A percentile compares a stretch with the other conserved stretches of the same genome.
Conservation (phyloP, 495 filamentous ascomycete species). For the Polyplosphaeria fusca region DNA sequence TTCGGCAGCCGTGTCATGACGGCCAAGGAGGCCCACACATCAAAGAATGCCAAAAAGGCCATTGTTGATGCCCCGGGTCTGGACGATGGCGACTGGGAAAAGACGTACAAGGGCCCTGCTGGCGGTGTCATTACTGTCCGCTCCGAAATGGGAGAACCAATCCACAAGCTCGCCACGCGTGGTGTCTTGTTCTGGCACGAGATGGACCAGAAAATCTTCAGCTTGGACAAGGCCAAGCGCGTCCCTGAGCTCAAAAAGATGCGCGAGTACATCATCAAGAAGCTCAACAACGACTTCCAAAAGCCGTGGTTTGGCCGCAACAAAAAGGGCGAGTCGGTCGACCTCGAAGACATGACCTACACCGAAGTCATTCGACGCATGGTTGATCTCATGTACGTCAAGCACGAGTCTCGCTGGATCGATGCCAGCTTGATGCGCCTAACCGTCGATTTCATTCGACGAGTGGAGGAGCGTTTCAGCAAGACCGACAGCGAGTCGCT, state of each 20-base stretch:
- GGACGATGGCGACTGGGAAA: conserved; percentile 88
- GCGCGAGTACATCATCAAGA: conserved; percentile 92
- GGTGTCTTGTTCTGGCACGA: conserved; percentile 96
- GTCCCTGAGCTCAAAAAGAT: conserved; percentile 88
- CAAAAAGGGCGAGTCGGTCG: conserved; percentile 74
- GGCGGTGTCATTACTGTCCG: conserved; percentile 96
- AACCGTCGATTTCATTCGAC: conserved; percentile 91
- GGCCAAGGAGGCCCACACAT: conserved; percentile 92
- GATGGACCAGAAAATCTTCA: conserved; percentile 97
- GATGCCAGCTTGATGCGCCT: conserved; percentile 76
- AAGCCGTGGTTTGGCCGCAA: conserved; percentile 99
- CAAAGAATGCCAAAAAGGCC: conserved; percentile 87
- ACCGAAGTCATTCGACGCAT: conserved; percentile 86
- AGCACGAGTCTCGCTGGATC: conserved; percentile 91
- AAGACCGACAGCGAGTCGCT: conserved; percentile 65
- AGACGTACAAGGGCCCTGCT: conserved; percentile 88
- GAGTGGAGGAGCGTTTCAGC: conserved; percentile 88
- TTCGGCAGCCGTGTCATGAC: conserved; percentile 94
- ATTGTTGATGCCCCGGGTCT: conserved; percentile 88
- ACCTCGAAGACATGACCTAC: conserved; percentile 98
- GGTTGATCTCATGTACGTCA: conserved; percentile 95
- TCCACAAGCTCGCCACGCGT: conserved; percentile 94
- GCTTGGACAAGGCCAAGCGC: conserved; percentile 89
- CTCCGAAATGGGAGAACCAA: conserved; percentile 98
- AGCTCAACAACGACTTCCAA: conserved; percentile 96